Conservation (phyloP, 768 basidiomycete genomes). For the Auriscalpium orientale region DNA sequence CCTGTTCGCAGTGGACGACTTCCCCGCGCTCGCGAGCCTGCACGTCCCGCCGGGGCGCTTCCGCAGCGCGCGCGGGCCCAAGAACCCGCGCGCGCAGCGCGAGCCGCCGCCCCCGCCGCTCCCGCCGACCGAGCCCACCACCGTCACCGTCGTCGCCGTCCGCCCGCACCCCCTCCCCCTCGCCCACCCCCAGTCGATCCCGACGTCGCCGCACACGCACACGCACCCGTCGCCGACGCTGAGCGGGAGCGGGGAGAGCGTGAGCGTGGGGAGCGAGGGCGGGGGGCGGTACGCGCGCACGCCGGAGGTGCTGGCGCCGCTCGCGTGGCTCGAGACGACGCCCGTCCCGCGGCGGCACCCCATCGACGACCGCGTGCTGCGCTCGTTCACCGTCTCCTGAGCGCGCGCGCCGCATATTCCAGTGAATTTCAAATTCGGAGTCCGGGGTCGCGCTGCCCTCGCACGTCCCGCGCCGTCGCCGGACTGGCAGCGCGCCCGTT, state of each 20-base stretch:
- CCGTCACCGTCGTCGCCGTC: conserved; percentile 5
- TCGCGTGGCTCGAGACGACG: conserved; percentile 53
- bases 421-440: background rate
- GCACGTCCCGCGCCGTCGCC: too few species aligned
- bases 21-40: conserved; percentile 23
- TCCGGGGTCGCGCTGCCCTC: background rate
- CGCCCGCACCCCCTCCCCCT: conserved; percentile 11
- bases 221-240: background rate
- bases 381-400: conserved; percentile 39
- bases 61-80: conserved; percentile 24
- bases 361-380: conserved; percentile 62
- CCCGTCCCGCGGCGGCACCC: conserved; percentile 61
- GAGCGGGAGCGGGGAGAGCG: conserved; percentile 1
- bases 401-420: conserved; percentile 18
- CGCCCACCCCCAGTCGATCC: conserved; percentile 6
- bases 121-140: background rate
- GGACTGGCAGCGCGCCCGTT: too few species aligned
- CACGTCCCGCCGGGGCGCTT: conserved; percentile 27
- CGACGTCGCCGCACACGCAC: background rate
- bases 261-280: conserved; percentile 9
- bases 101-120: background rate
- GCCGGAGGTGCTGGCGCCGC: conserved; percentile 43
- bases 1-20: conserved; percentile 24
- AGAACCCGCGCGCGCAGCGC: conserved; percentile 5
- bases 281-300: conserved; percentile 10